Evolutionary conservation across 148 eudicot species (phyloP), one percentile per base, ranked within the genome.

Genomic region (Dianthus caryophyllus): DNA sequence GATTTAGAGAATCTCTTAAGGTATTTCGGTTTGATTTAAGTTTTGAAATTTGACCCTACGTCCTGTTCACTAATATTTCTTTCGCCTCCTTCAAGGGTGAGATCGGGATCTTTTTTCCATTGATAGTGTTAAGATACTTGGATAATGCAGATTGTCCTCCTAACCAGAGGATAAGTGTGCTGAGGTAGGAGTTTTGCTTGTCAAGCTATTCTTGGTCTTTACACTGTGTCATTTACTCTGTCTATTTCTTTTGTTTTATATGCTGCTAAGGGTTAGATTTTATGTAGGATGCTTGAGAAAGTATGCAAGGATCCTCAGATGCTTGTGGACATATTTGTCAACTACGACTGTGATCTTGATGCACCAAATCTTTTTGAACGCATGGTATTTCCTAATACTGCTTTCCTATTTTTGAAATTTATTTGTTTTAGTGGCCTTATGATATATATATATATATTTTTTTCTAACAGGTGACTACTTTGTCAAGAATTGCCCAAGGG

Each of bases 271-370:
- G 48, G n/a, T 67, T 49, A 54, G 39, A 11, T 31, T 77, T 44
- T 43, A 76, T 84, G 73, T 81, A 94, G 98, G 87, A 90, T 94
- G 97, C 84, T 94, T 61, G 98, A 94, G 86, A 94, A 90, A 79
- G 95, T 88, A 26, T 90, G 88, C 90, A 86, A 72, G 78, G 96
- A 94, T 79, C 71, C 97, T 29, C 97, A 90, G 80, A 83, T 90
- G 99, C 93, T 94, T 69, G 93, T 94, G 76, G 98, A 94, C 81
- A 78, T 88, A 22, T 94, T 82, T 80, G 99, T 90, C 73, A 94
- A 94, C 72, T 94, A 94, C 65, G 99, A 94, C 69, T 90, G 97
- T 77, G 99, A 86, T 76, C 93, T 88, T 71, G 85, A 87, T 77
- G 97, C 97, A 13, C 87, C 97, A 56, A 94, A 94, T 80, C 79